Base-by-base conservation (phyloP, 2,329 filamentous ascomycete genomes). In the Venturia effusa region DNA sequence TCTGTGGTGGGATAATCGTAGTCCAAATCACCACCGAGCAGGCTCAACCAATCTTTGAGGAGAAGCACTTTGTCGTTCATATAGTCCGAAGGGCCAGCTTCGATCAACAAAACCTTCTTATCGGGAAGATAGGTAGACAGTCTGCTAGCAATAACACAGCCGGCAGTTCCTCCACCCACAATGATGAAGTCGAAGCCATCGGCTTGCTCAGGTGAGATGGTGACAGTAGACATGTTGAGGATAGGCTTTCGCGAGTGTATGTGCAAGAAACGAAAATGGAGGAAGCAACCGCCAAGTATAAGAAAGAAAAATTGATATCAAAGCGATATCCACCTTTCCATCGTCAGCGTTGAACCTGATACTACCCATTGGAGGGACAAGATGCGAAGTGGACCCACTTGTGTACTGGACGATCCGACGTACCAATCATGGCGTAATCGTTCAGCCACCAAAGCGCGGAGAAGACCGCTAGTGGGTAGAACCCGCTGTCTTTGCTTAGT, bases 1-100 rank as follows among this genome's bases (percentile, higher is more conserved):
- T 95, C 90, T 59, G 87, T 90, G 40, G 91, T 96, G 71, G 84
- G 84, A 77, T 96, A 96, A 77, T 96, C 91, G 76, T 93, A 96
- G 78, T 96, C 92, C 66, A 96, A 83, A 72, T 96, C 75, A 71
- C 90, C 90, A 67, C 92, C 92, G 34, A 96, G 84, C 61, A 96
- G 81, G 68, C 83, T 85, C 67, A 96, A 81, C 92, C 92, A 96
- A 76, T 95, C 87, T 72, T 91, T 91, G 69, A 96, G 83, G 70
- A 93, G 86, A 61, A 96, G 83, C 57, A 96, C 92, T 64, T 90
- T 85, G 75, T 94, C 88, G 75, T 96, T 89, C 80, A 89, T 89
- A 77, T 87, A 94, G 76, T 96, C 92, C 73, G 89, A 93, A 64
- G 92, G 92, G 57, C 92, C 92, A 68, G 87, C 92, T 80, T 96